These are phyloP conservation scores for Penicillium fuscoglaucum DNA, from an alignment of 2,329 filamentous ascomycete species.

Conservation along the genomic window DNA sequence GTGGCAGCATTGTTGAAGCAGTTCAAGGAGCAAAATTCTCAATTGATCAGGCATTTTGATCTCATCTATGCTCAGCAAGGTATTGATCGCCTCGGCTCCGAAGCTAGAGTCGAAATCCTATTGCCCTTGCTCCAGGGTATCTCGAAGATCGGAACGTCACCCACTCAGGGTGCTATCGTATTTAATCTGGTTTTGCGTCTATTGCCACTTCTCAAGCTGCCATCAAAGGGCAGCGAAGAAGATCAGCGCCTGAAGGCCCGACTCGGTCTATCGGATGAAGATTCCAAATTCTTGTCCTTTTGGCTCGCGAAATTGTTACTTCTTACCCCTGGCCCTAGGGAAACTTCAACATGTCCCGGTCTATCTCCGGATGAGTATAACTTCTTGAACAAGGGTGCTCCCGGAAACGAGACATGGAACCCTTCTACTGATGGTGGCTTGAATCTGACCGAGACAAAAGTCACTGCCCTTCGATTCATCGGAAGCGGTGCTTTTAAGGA, in stretches of 20 bases:
- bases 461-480: slow-evolving; percentile 68
- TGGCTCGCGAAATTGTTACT: slow-evolving; percentile 79
- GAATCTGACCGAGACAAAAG: slow-evolving; percentile 69
- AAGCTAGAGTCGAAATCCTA: slow-evolving; percentile 71
- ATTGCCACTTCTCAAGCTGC: slow-evolving; percentile 66
- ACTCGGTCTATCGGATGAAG: slow-evolving; percentile 68
- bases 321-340: slow-evolving; percentile 54
- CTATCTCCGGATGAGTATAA: slow-evolving; percentile 65
- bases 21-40: slow-evolving; percentile 75
- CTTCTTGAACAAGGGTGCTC: slow-evolving; percentile 64
- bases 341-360: slow-evolving; percentile 56
- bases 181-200: slow-evolving; percentile 82
- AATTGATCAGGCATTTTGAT: slow-evolving; percentile 83
- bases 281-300: slow-evolving; percentile 70
- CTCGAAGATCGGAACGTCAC: slow-evolving; percentile 56
- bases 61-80: slow-evolving; percentile 88
- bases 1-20: slow-evolving; percentile 83
- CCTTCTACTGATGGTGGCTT: slow-evolving; percentile 60
- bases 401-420: slow-evolving; percentile 58
- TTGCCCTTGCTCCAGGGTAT: slow-evolving; percentile 69
- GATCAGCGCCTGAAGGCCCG: slow-evolving; percentile 66
- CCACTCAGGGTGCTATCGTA: slow-evolving; percentile 61
- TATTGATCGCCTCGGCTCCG: slow-evolving; percentile 58
- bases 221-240: slow-evolving; percentile 74
- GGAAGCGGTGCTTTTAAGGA: slow-evolving; percentile 85